phyloP scores from a whole-genome alignment of 208 protist species.

The Crithidia bombi region DNA sequence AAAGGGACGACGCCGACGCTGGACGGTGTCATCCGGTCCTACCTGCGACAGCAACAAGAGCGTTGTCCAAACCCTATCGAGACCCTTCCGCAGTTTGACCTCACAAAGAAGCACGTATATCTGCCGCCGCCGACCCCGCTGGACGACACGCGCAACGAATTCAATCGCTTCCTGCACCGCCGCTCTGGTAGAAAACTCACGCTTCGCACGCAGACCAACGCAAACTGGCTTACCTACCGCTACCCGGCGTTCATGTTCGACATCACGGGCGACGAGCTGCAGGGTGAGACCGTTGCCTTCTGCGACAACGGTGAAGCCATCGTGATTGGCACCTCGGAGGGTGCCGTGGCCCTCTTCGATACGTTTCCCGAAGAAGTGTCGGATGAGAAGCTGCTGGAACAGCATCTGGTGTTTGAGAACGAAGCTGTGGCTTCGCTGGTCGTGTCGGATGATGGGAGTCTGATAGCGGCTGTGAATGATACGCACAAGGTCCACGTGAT shows the following conservation, averaged over 20 bases:
- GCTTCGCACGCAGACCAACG: conserved; percentile 55
- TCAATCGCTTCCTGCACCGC: conserved; percentile 64
- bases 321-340: conserved; percentile 84
- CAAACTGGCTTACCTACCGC: conserved; percentile 74
- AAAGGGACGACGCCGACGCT: conserved; percentile 40
- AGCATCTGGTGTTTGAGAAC: conserved; percentile 86
- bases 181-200: conserved; percentile 59
- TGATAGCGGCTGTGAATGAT: conserved; percentile 63
- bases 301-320: conserved; percentile 80
- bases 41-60: conserved; percentile 86
- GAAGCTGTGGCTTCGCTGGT: conserved; percentile 62
- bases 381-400: conserved; percentile 78
- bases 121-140: conserved; percentile 54
- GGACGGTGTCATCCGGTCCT: conserved; percentile 70
- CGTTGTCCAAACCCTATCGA: conserved; percentile 83
- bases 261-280: conserved; percentile 70
- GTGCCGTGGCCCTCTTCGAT: conserved; percentile 79
- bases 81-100: conserved; percentile 87
- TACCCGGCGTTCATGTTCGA: conserved; percentile 85
- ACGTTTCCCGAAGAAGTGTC: conserved; percentile 76
- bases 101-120: conserved; percentile 84
- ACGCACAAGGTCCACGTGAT: conserved; percentile 61
- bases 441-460: conserved; percentile 55
- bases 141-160: conserved; percentile 69
- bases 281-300: conserved; percentile 79